Evolutionary conservation across 441 rosid species (phyloP), one percentile per base, ranked within the genome.

Genomic region (Eruca vesicaria): DNA sequence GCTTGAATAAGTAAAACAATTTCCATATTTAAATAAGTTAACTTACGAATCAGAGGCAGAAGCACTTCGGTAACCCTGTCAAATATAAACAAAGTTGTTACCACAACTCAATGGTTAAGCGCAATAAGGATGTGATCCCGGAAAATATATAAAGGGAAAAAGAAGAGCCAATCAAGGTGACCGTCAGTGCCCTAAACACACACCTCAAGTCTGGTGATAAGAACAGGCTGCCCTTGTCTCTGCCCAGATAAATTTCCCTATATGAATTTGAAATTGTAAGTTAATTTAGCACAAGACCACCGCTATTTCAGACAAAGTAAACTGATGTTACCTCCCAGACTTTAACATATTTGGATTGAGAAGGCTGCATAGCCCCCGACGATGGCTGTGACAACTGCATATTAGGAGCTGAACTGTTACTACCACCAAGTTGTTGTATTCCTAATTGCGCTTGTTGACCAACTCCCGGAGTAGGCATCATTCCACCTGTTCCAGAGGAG

Each of bases 401-500:
- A 81, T 78, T 92, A 63, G 86, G 83, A 35, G 87, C 90, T 76
- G 94, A 82, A 80, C 81, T 87, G 78, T 79, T 85, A 78, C 81
- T 82, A 60, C 83, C 87, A 68, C 90, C 86, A 74, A 96, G 84
- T 8, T 97, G 77, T 74, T 83, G 91, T 89, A 91, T 84, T 75
- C 88, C 94, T 66, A 87, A 73, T 74, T 84, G 97, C 43, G 82
- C 87, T 85, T 88, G 97, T 81, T 88, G 96, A 76, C 90, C 66
- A 88, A 93, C 89, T 86, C 99, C 99, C 32, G 97, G 96, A 52
- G 97, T 91, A 69, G 97, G 96, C 78, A 93, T 91, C 95, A 93
- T 91, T 28, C 91, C 85, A 62, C 90, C 86, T 38, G 84, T 73
- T 77, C 94, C 97, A 56, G 93, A 82, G 55, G 98, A 81, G 75